Evolutionary conservation across 208 protist species (phyloP), one percentile per base, ranked within the genome.

Genomic region (Acanthamoeba sp.): DNA sequence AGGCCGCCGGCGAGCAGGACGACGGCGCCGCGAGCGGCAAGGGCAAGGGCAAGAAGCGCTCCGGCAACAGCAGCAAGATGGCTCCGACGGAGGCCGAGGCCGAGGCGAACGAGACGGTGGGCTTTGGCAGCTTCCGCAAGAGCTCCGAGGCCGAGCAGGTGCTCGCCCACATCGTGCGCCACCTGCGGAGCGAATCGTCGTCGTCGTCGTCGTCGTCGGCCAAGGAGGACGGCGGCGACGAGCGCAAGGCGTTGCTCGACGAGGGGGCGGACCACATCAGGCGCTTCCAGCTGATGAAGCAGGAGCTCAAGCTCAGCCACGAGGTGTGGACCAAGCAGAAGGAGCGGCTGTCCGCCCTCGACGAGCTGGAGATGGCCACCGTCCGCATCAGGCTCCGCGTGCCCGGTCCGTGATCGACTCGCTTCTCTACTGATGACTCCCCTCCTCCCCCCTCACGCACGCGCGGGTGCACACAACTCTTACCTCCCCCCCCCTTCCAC

Each of bases 101-200:
- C 57, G 57, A 64, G 3, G 57, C 16, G 32, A 48, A 36, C 38
- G 36, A 55, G 76, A 32, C 20, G 9, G 32, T 85, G 16, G 48
- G 50, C 6, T 88, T 88, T 27, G 80, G 80, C 24, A 88, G 80
- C 42, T 92, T 92, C 40, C 50, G 87, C 24, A 48, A 55, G 57
- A 69, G 82, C 2, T 96, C 95, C 18, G 95, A 96, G 38, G 85
- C 93, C 18, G 95, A 96, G 76, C 71, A 36, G 1, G 20, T 94
- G 5, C 57, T 96, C 16, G 92, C 84, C 9, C 24, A 92, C 42
- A 38, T 96, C 1, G 32, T 89, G 10, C 42, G 73, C 34, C 4
- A 52, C n/a, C 7, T 95, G 10, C 91, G 14, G 24, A 18, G n/a
- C 20, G 48, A 12, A 52, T 12, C 48, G 16, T 12, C 14, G 45